Percentiles rank a stretch among this genome's conserved stretches.
Evolutionary conservation across 2,329 filamentous ascomycete species (phyloP).

Genomic region (Cyphellophora attinorum): DNA sequence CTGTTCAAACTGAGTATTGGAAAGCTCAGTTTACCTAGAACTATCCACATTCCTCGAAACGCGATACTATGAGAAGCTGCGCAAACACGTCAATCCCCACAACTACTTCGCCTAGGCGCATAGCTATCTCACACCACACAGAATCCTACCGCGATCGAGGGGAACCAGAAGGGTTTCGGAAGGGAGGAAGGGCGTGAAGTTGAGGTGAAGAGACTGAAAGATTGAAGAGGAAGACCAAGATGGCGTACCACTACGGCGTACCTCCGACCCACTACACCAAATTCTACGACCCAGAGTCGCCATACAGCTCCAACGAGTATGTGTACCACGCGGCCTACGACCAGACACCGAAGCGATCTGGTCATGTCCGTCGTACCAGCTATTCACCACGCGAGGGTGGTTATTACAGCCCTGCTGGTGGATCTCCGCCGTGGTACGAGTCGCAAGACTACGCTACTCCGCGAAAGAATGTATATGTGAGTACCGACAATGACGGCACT

Average conservation of each 20-base stretch:
- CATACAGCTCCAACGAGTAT: slow-evolving; percentile 18
- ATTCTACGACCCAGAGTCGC: slow-evolving; percentile 27
- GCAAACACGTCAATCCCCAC: slow-evolving; percentile 14
- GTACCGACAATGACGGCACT: slow-evolving; percentile 32
- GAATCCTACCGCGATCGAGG: slow-evolving; percentile 18
- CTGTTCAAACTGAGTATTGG: slow-evolving; percentile 13
- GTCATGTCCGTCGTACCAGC: slow-evolving; percentile 48
- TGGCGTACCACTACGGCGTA: slow-evolving; percentile 19
- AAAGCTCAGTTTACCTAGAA: slow-evolving; percentile 12
- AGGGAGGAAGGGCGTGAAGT: slow-evolving; percentile 1
- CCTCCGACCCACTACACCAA: slow-evolving; percentile 18
- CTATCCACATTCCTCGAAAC: slow-evolving; percentile 10
- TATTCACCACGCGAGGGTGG: slow-evolving; percentile 30
- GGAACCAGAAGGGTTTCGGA: slow-evolving; percentile 6
- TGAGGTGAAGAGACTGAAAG: slow-evolving; percentile 1
- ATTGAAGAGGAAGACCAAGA: slow-evolving; percentile 9
- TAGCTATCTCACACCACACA: slow-evolving; percentile 10
- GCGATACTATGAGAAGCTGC: slow-evolving; percentile 20
- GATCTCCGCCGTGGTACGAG: slow-evolving; percentile 36
- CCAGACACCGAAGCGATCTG: slow-evolving; percentile 33
- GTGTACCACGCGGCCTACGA: slow-evolving; percentile 19
- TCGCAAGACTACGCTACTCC: slow-evolving; percentile 39
- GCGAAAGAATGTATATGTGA: slow-evolving; percentile 56
- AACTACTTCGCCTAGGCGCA: slow-evolving; percentile 13
- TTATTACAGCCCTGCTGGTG: slow-evolving; percentile 33